Evolutionary conservation across 1,139 yeast species (phyloP).

Genomic region (Candida anutae): DNA sequence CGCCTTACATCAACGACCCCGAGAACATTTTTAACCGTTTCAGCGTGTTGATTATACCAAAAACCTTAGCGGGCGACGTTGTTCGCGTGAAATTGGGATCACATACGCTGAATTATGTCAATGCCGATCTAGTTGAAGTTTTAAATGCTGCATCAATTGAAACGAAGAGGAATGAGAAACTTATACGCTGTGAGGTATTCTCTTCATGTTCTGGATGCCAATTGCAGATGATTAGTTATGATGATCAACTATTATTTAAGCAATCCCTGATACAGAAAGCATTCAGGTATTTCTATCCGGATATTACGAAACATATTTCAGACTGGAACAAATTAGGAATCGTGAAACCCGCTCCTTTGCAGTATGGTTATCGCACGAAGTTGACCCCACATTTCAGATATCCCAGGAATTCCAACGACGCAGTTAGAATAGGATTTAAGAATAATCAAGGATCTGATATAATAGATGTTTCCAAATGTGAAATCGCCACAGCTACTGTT

Average conservation of each 20-base stretch:
- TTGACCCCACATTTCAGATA: constrained; percentile 27
- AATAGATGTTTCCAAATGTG: constrained; percentile 24
- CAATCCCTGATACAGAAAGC: constrained; percentile 25
- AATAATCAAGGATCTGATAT: constrained; percentile 12
- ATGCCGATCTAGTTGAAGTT: constrained; percentile 18
- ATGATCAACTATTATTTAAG: constrained; percentile 29
- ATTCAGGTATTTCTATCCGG: constrained; percentile 27
- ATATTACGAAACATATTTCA: constrained; percentile 7
- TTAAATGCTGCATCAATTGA: constrained; percentile 7
- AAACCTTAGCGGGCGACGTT: constrained; percentile 31
- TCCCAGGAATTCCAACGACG: constrained; percentile 6
- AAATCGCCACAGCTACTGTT: constrained; percentile 22
- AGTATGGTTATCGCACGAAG: constrained; percentile 29
- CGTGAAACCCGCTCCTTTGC: constrained; percentile 22
- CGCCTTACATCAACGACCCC: constrained; percentile 8
- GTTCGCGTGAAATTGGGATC: constrained; percentile 21
- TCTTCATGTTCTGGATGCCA: constrained; percentile 56
- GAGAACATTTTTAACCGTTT: constrained; percentile 9
- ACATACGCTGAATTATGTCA: constrained; percentile 26
- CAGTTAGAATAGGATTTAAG: constrained; percentile 24
- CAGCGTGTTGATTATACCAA: constrained; percentile 30
- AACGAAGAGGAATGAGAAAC: constrained; percentile 17
- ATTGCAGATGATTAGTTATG: constrained; percentile 36
- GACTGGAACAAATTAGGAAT: constrained; percentile 7
- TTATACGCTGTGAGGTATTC: constrained; percentile 60